These are phyloP conservation scores for Bipolaris sorokiniana DNA, from an alignment of 2,329 filamentous ascomycete genomes.

Conservation along the genomic window DNA sequence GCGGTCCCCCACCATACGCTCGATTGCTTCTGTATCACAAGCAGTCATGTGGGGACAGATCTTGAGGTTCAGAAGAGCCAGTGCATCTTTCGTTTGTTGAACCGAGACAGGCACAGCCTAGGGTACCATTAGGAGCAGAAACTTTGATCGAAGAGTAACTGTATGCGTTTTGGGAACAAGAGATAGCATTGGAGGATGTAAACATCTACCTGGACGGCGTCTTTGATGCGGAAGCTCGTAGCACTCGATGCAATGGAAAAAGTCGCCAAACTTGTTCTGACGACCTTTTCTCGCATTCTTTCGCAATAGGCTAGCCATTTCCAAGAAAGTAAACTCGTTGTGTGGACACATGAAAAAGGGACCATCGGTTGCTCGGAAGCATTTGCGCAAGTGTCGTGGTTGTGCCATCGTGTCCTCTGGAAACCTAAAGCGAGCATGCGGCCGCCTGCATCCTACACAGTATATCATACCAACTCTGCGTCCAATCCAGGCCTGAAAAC, in stretches of 20 bases:
- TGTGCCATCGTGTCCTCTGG: background rate
- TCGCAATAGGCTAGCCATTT: background rate
- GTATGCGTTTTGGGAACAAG: background rate
- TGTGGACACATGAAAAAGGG: background rate
- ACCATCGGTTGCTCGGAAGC: background rate
- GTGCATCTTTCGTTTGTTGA: background rate
- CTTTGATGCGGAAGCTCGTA: background rate
- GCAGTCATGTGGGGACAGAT: conserved; percentile 3
- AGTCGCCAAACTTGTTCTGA: background rate
- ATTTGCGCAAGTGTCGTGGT: background rate
- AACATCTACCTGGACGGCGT: background rate
- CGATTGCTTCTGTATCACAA: background rate
- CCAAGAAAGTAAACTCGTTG: background rate
- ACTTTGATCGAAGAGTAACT: background rate
- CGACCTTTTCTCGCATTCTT: background rate
- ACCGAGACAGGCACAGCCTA: background rate
- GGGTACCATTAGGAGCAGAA: background rate
- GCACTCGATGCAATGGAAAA: background rate
- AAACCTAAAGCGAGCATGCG: background rate
- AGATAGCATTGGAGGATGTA: background rate
- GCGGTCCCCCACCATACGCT: background rate
- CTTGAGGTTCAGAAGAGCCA: background rate
- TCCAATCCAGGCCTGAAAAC: background rate
- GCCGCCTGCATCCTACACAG: background rate
- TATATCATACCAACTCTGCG: background rate